Evolutionary conservation across 2,329 filamentous ascomycete species (phyloP).

Genomic region (Xylariales sp.): DNA sequence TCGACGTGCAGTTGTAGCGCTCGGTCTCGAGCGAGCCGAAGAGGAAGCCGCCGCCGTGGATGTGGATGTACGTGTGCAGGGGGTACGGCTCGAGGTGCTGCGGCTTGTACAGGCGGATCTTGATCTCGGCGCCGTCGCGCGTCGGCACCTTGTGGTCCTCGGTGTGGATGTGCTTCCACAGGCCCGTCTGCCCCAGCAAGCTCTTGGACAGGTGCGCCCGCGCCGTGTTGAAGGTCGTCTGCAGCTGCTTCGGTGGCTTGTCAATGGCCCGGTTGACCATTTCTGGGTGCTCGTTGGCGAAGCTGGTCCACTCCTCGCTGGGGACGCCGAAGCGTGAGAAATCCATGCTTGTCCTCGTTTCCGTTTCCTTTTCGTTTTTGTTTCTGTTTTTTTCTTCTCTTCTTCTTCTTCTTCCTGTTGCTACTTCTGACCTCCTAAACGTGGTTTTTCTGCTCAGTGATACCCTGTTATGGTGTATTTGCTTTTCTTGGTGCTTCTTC

Average conservation of each 20-base stretch:
- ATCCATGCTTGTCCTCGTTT: too few relatives aligned
- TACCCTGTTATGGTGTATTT: too few relatives aligned
- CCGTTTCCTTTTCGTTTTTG: too few relatives aligned
- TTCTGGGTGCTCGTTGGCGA: constrained; percentile 18
- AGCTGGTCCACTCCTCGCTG: constrained; percentile 32
- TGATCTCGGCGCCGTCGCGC: constrained; percentile 37
- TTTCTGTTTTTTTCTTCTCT: too few relatives aligned
- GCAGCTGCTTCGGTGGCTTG: constrained; percentile 21
- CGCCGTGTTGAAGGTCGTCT: constrained; percentile 20
- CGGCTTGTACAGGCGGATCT: constrained; percentile 42
- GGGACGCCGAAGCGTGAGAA: constrained; percentile 31
- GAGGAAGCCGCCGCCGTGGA: constrained; percentile 51
- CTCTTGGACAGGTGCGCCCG: constrained; percentile 19
- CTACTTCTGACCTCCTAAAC: too few relatives aligned
- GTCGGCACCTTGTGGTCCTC: constrained; percentile 31
- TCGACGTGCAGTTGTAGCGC: constrained; percentile 38
- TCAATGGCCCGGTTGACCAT: constrained; percentile 17
- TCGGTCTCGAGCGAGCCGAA: constrained; percentile 46
- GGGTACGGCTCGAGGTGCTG: constrained; percentile 20
- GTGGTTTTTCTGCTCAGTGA: too few relatives aligned
- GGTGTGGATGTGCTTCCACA: constrained; percentile 9
- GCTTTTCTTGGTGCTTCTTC: too few relatives aligned
- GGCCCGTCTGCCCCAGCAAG: constrained; percentile 16
- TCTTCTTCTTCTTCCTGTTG: too few relatives aligned
- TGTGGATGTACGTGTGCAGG: constrained; percentile 38